A percentile compares a stretch with the other conserved stretches of the same genome.
These are phyloP conservation scores for Orychophragmus violaceus DNA, from an alignment of 345 rosid species.

Conservation along the genomic window DNA sequence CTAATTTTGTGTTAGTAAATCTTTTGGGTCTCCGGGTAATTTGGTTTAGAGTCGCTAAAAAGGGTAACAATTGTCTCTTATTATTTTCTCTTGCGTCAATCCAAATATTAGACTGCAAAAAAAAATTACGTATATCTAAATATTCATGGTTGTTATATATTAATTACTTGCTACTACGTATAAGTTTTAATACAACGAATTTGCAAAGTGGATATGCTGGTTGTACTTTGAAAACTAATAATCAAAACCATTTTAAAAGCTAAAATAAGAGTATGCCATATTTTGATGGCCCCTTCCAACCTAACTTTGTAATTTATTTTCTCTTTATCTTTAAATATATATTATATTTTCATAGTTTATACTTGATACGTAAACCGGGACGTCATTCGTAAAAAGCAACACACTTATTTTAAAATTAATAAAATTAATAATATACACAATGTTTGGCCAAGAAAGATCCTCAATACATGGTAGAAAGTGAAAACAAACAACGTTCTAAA, in stretches of 20 bases:
- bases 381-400: constrained; percentile 27
- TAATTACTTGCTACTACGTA: not conserved
- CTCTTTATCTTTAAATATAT: not conserved
- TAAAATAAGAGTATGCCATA: not conserved
- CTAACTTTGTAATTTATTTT: constrained; percentile 22
- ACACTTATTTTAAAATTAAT: not conserved
- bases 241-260: not conserved
- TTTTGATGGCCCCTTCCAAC: constrained; percentile 25
- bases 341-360: not conserved
- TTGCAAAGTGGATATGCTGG: not conserved
- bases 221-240: not conserved
- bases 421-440: not conserved
- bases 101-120: not conserved
- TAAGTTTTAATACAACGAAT: not conserved
- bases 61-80: too few species aligned
- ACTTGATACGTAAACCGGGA: constrained; percentile 26
- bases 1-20: not conserved
- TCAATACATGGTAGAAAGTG: constrained; percentile 13
- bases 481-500: not conserved
- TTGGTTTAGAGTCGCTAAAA: too few species aligned
- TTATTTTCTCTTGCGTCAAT: too few species aligned
- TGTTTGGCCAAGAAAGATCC: constrained; percentile 7
- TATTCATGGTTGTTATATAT: not conserved
- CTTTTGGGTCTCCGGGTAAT: not conserved
- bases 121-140: not conserved